Evolutionary conservation across 202 grass and related monocot genomes (phyloP), one percentile per base, ranked within the genome.

Genomic region (Bolboschoenoplectus hybrid): DNA sequence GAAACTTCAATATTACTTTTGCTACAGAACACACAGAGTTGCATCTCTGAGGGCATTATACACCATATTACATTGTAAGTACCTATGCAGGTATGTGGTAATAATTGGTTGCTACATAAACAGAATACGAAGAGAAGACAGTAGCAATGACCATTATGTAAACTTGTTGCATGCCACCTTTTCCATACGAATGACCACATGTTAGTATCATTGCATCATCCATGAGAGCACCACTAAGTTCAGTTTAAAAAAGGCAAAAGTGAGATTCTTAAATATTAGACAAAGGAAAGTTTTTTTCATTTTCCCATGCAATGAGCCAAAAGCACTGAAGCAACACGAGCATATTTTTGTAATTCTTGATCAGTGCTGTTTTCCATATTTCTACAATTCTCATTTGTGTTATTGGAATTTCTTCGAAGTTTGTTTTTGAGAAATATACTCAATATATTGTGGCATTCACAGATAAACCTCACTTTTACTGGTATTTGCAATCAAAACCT

Each of bases 181-280:
- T 91, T 87, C 92, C 94, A 6, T 88, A 97, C 58, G 94, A 94
- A 86, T 97, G 94, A 10, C 94, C 94, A 82, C 92, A 97, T 74
- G 90, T 85, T 8, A 97, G 82, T 86, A 97, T 92, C 90, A 89
- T 92, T 0, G 94, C 90, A 90, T 97, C 90, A 50, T 91, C 90
- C 90, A 97, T 97, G 53, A 97, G 92, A 86, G 84, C n/a, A 75
- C 87, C 92, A 83, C 79, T 88, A 87, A 83, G 81, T 83, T 38
- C 85, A 20, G 46, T 55, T 67, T 32, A 58, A 6, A 16, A 35
- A 14, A 80, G 47, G 2, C n/a, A 80, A 0, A 87, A 81, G 73
- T 79, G 79, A 63, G 67, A 72, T 67, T 79, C 26, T 17, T 40
- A 56, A 55, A 36, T 11, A 55, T 17, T 36, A 56, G 11, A 5